Evolutionary conservation across 2,329 filamentous ascomycete species (phyloP), one percentile per base, ranked within the genome.

Genomic region (Curvularia lunata): DNA sequence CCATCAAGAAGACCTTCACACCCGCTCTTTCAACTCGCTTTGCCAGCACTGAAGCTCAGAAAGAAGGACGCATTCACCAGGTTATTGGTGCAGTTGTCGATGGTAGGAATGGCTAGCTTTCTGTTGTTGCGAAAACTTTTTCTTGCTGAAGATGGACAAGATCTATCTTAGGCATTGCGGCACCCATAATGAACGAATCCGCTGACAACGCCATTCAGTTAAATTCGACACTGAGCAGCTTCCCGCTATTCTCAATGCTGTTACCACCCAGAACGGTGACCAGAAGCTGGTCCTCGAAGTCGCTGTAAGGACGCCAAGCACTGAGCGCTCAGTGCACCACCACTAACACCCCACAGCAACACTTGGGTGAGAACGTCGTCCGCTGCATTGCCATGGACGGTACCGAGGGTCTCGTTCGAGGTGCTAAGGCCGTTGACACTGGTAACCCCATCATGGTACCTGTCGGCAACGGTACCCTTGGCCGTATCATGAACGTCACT

Each of bases 341-440:
- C 48, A 63, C 73, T 76, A 64, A 76, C 63, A 25, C 27, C 55
- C 21, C 54, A 57, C 75, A 97, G 92, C 95, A 99, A 97, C 95
- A 98, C 88, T 85, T 99, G 82, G 95, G 95, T 85, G 91, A 99
- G 86, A 97, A 92, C 86, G 91, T 97, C 79, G 95, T 99, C 81
- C 90, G 95, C 83, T 96, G 92, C 83, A 99, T 99, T 96, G 95
- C 95, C 84, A 99, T 99, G 95, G 95, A 99, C 84, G 95, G 94
- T 96, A 99, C 94, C 80, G 95, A 98, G 87, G 95, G 95, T 95
- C 92, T 99, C 75, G 91, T 94, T 80, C 94, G 95, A 88, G 95
- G 95, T 79, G 84, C 88, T 78, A 86, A 87, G 81, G 92, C 89
- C 73, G 82, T 81, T 75, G 95, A 99, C 83, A 97, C 94, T 79